A percentile compares a stretch with the other conserved stretches of the same genome.
These are phyloP conservation scores for Phytophthora litchii DNA, from an alignment of 352 stramenopile species.

Conservation along the genomic window DNA sequence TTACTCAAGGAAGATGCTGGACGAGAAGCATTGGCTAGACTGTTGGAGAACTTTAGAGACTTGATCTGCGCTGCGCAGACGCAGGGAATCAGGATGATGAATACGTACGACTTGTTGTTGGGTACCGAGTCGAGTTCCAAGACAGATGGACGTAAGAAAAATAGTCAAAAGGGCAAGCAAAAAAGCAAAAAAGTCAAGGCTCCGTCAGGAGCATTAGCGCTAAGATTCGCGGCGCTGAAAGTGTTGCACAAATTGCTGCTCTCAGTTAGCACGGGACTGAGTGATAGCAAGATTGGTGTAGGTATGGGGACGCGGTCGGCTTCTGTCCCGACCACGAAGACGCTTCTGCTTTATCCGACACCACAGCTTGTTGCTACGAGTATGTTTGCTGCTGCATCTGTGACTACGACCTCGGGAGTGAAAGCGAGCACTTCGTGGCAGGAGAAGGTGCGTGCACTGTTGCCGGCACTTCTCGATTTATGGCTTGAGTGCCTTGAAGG, in stretches of 20 bases:
- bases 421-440: conserved; percentile 64
- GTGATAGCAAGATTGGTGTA: background rate
- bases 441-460: conserved; percentile 63
- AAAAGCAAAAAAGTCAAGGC: conserved; percentile 56
- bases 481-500: conserved; percentile 78
- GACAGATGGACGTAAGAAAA: conserved; percentile 24
- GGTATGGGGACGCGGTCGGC: conserved; percentile 12
- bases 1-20: conserved; percentile 61
- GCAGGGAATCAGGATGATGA: conserved; percentile 79
- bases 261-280: conserved; percentile 42
- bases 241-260: conserved; percentile 71
- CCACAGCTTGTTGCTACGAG: conserved; percentile 41
- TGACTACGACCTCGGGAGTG: conserved; percentile 18
- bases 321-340: conserved; percentile 35
- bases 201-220: conserved; percentile 45
- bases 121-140: conserved; percentile 21
- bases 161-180: conserved; percentile 25
- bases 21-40: conserved; percentile 55
- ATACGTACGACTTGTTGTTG: conserved; percentile 73
- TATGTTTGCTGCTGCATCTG: conserved; percentile 30
- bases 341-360: conserved; percentile 59
- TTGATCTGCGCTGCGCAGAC: conserved; percentile 65
- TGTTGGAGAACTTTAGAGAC: conserved; percentile 85
- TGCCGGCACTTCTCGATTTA: conserved; percentile 68
- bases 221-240: conserved; percentile 66